Conservation (phyloP, 1,139 yeast species). For the Suhomyces atakaporum region DNA sequence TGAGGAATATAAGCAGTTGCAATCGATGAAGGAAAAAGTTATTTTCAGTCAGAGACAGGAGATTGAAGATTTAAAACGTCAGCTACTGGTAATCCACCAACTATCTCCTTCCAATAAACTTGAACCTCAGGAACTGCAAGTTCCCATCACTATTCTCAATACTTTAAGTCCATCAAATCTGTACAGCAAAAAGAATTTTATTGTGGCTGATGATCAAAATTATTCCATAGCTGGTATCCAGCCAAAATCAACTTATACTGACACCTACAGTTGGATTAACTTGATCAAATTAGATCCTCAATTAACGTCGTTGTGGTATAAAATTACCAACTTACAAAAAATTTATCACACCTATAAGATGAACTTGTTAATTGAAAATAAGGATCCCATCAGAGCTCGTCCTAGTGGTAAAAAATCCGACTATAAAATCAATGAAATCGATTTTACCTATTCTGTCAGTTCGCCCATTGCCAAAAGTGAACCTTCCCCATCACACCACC, state of each 20-base stretch:
- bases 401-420: slow-evolving; percentile 15
- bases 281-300: slow-evolving; percentile 45
- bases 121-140: slow-evolving; percentile 4
- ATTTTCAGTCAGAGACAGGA: slow-evolving; percentile 33
- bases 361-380: slow-evolving; percentile 19
- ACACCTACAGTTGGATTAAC: slow-evolving; percentile 44
- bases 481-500: slow-evolving; percentile 13
- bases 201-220: slow-evolving; percentile 22
- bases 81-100: slow-evolving; percentile 32
- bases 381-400: slow-evolving; percentile 5
- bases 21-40: slow-evolving; percentile 24
- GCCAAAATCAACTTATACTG: slow-evolving; percentile 15
- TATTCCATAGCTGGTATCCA: slow-evolving; percentile 16
- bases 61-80: slow-evolving; percentile 39
- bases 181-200: slow-evolving; percentile 19
- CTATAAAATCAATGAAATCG: slow-evolving; percentile 24
- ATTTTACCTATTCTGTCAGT: slow-evolving; percentile 27
- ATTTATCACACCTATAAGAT: slow-evolving; percentile 42
- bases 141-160: slow-evolving; percentile 20
- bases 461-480: slow-evolving; percentile 9
- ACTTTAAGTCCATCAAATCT: slow-evolving; percentile 21
- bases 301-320: slow-evolving; percentile 44
- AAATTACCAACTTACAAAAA: slow-evolving; percentile 44
- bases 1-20: slow-evolving; percentile 26
- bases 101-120: slow-evolving; percentile 18